Evolutionary conservation across 257 asterid genomes (phyloP).

Genomic region (Ophiorrhiza pumila): DNA sequence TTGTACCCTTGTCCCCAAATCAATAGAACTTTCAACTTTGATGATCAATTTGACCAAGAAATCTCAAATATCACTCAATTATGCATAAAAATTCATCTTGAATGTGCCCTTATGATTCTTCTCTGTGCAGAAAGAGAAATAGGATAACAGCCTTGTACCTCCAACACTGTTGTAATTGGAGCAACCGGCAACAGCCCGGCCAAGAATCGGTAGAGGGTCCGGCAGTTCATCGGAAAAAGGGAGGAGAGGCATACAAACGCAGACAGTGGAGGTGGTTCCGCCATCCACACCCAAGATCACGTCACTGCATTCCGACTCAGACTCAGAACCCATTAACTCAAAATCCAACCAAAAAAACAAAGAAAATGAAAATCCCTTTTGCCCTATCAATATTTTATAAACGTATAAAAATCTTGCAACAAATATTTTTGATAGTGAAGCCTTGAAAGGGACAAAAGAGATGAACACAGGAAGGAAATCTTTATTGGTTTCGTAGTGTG

Average conservation of each 20-base stretch:
- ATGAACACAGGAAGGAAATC: background rate
- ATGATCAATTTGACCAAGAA: background rate
- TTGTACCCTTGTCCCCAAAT: background rate
- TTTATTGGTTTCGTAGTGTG: too few relatives aligned
- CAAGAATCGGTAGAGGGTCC: slow-evolving; percentile 72
- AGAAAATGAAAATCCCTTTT: background rate
- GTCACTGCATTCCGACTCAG: slow-evolving; percentile 17
- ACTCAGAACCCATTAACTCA: slow-evolving; percentile 27
- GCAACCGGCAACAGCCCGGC: slow-evolving; percentile 80
- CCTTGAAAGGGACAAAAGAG: background rate
- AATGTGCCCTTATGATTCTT: too few relatives aligned
- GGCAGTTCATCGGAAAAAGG: slow-evolving; percentile 49
- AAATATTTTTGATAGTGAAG: too few relatives aligned
- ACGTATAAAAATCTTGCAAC: too few relatives aligned
- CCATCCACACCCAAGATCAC: slow-evolving; percentile 44
- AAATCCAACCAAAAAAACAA: background rate
- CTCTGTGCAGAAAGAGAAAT: background rate
- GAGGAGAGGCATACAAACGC: slow-evolving; percentile 73
- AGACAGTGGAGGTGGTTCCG: slow-evolving; percentile 50
- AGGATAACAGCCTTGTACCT: slow-evolving; percentile 36
- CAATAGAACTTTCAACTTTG: background rate
- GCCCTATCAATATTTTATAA: background rate
- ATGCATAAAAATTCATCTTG: background rate
- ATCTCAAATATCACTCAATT: background rate
- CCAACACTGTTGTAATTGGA: slow-evolving; percentile 96